Percentiles rank a stretch among this genome's conserved stretches.
Conservation (phyloP, 805 yeast genomes). For the Hagleromyces aurorensis region DNA sequence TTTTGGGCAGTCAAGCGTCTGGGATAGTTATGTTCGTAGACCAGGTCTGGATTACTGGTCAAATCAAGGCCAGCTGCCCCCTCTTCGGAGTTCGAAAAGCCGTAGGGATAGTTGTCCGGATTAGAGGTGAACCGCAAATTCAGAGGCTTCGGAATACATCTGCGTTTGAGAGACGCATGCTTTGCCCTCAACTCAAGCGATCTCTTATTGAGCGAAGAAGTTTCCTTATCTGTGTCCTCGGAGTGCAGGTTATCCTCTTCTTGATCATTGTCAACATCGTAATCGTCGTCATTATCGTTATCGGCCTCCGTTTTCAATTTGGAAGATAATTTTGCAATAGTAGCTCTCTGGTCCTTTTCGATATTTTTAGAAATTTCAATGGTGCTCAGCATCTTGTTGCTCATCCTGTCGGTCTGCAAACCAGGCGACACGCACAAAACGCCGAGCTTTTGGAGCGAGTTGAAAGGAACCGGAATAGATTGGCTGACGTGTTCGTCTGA, state of each 20-base stretch:
- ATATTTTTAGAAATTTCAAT: constrained; percentile 22
- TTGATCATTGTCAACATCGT: constrained; percentile 1
- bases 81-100: too few relatives aligned
- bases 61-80: too few relatives aligned
- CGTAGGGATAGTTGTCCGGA: too few relatives aligned
- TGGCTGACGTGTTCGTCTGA: too few relatives aligned
- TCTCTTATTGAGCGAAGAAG: too few relatives aligned
- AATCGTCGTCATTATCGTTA: constrained; percentile 4
- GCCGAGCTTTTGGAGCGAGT: constrained; percentile 18
- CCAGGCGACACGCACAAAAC: constrained; percentile 26
- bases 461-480: too few relatives aligned
- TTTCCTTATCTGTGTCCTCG: too few relatives aligned
- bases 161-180: constrained; percentile 25
- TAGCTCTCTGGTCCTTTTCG: constrained; percentile 18
- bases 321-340: constrained; percentile 12
- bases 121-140: too few relatives aligned
- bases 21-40: background rate
- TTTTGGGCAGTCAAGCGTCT: too few relatives aligned
- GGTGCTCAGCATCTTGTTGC: constrained; percentile 19
- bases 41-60: background rate
- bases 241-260: background rate
- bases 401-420: constrained; percentile 16
- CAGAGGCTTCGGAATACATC: constrained; percentile 24
- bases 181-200: too few relatives aligned
- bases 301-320: constrained; percentile 7